These are phyloP conservation scores for Ustilago shanxiensis DNA, from an alignment of 1,284 basidiomycete species.

Conservation along the genomic window DNA sequence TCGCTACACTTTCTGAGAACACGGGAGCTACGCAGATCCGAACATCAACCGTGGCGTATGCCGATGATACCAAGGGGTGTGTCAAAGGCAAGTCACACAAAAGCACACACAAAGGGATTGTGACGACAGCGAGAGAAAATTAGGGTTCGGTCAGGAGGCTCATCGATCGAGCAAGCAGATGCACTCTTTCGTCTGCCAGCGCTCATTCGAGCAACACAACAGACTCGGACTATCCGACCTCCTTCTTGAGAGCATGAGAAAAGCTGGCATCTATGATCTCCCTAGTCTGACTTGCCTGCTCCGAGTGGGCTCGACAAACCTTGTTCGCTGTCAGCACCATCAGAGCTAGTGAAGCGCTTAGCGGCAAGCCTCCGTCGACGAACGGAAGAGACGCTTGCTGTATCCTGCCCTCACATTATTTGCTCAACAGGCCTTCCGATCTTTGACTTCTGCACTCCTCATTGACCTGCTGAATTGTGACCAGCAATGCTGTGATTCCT, in stretches of 20 bases:
- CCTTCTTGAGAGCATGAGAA: no score
- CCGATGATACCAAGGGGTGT: neutral
- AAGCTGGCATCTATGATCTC: no score
- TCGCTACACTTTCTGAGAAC: slow-evolving; percentile 7
- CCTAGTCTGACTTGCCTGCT: no score
- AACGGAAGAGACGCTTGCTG: slow-evolving; percentile 3
- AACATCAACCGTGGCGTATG: neutral
- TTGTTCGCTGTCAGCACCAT: slow-evolving; percentile 4
- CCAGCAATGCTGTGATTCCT: neutral
- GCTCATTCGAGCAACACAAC: neutral
- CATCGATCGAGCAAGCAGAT: neutral
- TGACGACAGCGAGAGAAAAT: neutral
- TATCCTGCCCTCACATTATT: neutral
- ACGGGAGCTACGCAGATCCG: slow-evolving; percentile 10
- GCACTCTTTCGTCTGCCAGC: neutral
- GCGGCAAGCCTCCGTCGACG: neutral
- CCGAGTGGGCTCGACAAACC: neutral
- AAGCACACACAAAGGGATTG: neutral
- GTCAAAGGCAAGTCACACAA: neutral
- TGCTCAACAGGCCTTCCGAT: neutral
- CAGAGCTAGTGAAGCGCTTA: neutral
- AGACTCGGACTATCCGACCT: neutral
- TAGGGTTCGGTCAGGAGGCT: slow-evolving; percentile 2
- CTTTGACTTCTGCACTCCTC: neutral
- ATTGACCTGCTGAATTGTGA: neutral